Evolutionary conservation across 2,329 filamentous ascomycete species (phyloP), one percentile per base, ranked within the genome.

Genomic region (Phialemoniopsis sp.): DNA sequence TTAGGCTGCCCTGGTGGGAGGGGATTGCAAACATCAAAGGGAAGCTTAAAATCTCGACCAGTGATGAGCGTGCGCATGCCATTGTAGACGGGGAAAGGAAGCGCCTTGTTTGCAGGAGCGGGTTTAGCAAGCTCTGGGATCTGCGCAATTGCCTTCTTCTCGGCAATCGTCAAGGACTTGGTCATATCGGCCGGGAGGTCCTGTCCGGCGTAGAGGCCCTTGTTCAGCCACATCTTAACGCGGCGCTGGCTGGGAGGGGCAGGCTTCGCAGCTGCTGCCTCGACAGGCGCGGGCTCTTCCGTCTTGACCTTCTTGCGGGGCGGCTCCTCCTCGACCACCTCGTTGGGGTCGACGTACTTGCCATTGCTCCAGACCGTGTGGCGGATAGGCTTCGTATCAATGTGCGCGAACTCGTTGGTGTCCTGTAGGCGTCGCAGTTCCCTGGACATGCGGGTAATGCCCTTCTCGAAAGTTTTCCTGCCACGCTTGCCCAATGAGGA

Each of bases 121-220:
- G 54, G 73, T 52, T 59, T 66, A 48, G 57, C 51, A 32, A 75
- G 61, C 53, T 73, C 74, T 2, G 70, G 70, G 5, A 69, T 52
- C 44, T 67, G 60, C 2, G 66, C 62, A 17, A 77, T 57, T 39
- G 61, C 66, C 59, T 73, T 78, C 59, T 71, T 78, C 55, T 77
- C 75, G 4, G 57, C 54, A 2, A 61, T 39, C 4, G 65, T 72
- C n/a, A 80, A 61, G 5, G 73, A 70, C 49, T 70, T 66, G 34
- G 57, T 57, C 8, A 67, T 55, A 41, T 78, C 72, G 7, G 55
- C 47, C 1, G 75, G 73, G 7, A 63, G 64, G 21, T 82, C 72
- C 59, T 96, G 91, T 19, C 93, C 93, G 1, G 88, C 83, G 55
- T 94, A 97, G 13, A 97, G 71, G 9, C 91, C 93, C 58, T 89